Percentiles rank a stretch among this genome's conserved stretches.
Evolutionary conservation across 352 stramenopile genomes (phyloP).

Genomic region (Globisporangium irregulare): DNA sequence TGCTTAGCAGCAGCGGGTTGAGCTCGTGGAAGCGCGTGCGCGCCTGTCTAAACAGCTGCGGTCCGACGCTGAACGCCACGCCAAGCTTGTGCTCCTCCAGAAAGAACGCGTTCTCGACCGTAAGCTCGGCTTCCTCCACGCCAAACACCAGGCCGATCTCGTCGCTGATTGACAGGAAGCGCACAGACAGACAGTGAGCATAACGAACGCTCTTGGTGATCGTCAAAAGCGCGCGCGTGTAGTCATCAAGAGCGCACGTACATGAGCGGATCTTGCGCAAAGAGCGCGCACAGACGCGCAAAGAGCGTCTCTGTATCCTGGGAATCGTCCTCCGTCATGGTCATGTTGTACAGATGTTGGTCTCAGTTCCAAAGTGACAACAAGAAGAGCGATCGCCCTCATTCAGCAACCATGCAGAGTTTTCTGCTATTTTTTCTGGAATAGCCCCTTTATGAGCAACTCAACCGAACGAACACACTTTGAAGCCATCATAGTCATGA

Average conservation of each 20-base stretch:
- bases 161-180: conserved; percentile 36
- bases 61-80: conserved; percentile 53
- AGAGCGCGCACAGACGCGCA: conserved; percentile 31
- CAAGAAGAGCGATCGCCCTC: too few relatives aligned
- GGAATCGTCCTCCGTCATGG: background rate
- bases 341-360: background rate
- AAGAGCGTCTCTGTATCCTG: conserved; percentile 1
- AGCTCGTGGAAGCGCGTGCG: conserved; percentile 50
- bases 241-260: conserved; percentile 18
- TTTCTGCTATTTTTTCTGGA: too few relatives aligned
- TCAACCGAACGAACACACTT: too few relatives aligned
- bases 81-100: conserved; percentile 78
- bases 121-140: conserved; percentile 41
- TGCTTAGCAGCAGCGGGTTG: conserved; percentile 23
- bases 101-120: conserved; percentile 54
- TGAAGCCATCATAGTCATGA: too few relatives aligned
- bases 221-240: background rate
- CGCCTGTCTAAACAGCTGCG: conserved; percentile 51
- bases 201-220: background rate
- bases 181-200: background rate
- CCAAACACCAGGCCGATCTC: conserved; percentile 74
- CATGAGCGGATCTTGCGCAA: conserved; percentile 68
- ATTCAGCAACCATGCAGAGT: too few relatives aligned
- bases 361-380: too few relatives aligned
- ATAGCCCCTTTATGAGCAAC: too few relatives aligned